phyloP scores from a whole-genome alignment of 345 rosid genomes.

The Acer yangbiense region DNA sequence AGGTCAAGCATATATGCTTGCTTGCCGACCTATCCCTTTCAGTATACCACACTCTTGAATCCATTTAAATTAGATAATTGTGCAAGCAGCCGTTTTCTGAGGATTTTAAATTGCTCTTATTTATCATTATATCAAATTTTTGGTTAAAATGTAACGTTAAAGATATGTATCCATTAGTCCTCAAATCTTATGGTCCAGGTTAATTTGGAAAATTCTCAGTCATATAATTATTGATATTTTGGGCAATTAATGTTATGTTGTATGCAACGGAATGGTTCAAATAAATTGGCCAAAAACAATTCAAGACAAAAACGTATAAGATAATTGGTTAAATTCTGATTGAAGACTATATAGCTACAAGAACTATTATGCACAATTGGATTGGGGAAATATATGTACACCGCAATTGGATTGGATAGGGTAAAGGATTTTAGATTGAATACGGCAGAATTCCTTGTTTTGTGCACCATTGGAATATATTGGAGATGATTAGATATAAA shows the following conservation, averaged over 20 bases:
- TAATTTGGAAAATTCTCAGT: neutral
- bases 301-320: neutral
- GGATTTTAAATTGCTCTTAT: neutral
- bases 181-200: neutral
- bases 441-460: too few species aligned
- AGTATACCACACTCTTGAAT: neutral
- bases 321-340: too few species aligned
- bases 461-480: too few species aligned
- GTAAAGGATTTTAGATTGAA: too few species aligned
- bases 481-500: too few species aligned
- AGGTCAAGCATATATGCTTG: neutral
- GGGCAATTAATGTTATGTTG: neutral
- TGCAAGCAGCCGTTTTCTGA: neutral
- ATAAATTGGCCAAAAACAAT: neutral
- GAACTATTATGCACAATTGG: too few species aligned
- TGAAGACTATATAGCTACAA: too few species aligned
- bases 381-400: too few species aligned
- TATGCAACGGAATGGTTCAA: neutral
- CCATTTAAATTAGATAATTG: neutral
- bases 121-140: neutral
- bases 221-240: neutral
- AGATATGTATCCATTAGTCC: neutral
- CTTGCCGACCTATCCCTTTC: neutral
- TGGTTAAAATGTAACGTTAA: too few species aligned
- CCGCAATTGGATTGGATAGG: too few species aligned